Percentiles rank a stretch among this genome's conserved stretches.
These are phyloP conservation scores for Phalaenopsis aphrodite DNA, from an alignment of 106 monocot genomes.

Conservation along the genomic window DNA sequence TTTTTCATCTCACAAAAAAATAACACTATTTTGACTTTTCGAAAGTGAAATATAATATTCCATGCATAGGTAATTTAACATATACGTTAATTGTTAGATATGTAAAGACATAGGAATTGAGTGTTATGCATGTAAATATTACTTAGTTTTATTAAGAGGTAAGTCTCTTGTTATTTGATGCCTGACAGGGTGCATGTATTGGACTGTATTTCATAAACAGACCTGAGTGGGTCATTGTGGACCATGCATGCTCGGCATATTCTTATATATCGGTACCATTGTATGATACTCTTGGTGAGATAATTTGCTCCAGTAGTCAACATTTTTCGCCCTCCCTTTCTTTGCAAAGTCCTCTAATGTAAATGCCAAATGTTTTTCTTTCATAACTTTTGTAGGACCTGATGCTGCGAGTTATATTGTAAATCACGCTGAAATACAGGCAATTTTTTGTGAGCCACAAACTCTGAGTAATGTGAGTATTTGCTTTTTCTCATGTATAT, in stretches of 20 bases:
- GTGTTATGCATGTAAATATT: too few relatives aligned
- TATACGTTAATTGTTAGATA: too few relatives aligned
- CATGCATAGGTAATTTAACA: too few relatives aligned
- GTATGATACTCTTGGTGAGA: slow-evolving; percentile 94
- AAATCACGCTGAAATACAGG: slow-evolving; percentile 74
- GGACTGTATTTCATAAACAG: slow-evolving; percentile 93
- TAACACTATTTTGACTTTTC: too few relatives aligned
- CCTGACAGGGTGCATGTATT: slow-evolving; percentile 65
- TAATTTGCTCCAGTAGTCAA: neutral
- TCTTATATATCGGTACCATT: slow-evolving; percentile 88
- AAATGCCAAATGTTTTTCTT: neutral
- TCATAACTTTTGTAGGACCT: slow-evolving; percentile 54
- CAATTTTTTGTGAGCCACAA: slow-evolving; percentile 81
- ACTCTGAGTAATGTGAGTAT: slow-evolving; percentile 69
- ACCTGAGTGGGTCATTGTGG: slow-evolving; percentile 94
- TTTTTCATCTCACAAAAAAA: too few relatives aligned
- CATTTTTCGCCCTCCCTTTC: neutral
- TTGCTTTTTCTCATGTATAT: neutral
- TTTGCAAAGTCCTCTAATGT: neutral
- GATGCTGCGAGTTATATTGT: slow-evolving; percentile 89
- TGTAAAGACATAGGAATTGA: too few relatives aligned
- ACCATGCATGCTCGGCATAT: slow-evolving; percentile 93
- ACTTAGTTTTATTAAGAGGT: neutral
- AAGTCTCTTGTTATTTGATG: neutral
- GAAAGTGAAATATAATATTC: too few relatives aligned